Base-by-base conservation (phyloP, 116 monocot genomes). In the Iris pallida region DNA sequence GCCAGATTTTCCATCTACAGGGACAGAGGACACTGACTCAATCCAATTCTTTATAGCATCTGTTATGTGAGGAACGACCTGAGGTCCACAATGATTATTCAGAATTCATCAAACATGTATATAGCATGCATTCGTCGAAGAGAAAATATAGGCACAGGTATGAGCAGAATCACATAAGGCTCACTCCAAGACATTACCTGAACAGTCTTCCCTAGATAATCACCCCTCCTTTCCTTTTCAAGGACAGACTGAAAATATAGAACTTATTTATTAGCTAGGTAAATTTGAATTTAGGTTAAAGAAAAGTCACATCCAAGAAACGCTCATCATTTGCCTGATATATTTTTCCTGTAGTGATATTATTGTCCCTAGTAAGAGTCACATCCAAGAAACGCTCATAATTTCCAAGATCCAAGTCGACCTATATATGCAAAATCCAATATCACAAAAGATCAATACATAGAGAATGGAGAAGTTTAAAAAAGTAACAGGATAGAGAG, bases 201-300 rank as follows among this genome's bases (percentile, higher is more conserved):
- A 66, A 95, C 95, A 46, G 90, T 95, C 75, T 95, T 95, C 58
- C 95, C 95, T 70, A 95, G 90, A 81, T 95, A 95, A 56, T 88
- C 88, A 56, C 95, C 90, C 77, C 60, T 90, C 66, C 95, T 81
- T 75, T 95, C 95, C 75, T 90, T 90, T 58, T 95, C 73, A 66
- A 95, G 73, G 53, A 95, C 90, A 76, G 87, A 94, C 87, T 94
- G 80, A 73, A 73, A 80, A 20, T 4, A 74, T 16, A 65, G 8
- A 71, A 62, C 7, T 20, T 18, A 44, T 46, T 57, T 10, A 14
- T 42, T 46, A 16, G 65, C 40, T 14, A 58, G 42, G 12, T 30
- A 30, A 18, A 55, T 42, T 61, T 14, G 13, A 67, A 67, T 7
- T 53, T 67, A 15, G 47, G 20, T 16, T 55, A 15, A 55, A 55